Evolutionary conservation across 305 asterid species (phyloP).

Genomic region (Fraxinus albicans): DNA sequence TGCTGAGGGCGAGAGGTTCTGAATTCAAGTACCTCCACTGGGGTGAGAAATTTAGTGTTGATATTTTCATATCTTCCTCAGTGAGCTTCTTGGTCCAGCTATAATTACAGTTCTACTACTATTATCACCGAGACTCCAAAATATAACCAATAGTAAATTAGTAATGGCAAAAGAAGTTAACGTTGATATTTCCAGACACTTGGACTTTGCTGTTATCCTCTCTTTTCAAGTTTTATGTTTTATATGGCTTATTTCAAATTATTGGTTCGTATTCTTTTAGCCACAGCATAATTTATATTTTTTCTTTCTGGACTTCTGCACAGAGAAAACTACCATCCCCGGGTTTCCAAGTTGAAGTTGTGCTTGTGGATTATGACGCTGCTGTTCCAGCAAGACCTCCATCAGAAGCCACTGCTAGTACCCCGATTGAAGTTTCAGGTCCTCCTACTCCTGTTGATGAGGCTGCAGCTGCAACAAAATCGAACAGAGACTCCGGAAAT

Average conservation of each 20-base stretch:
- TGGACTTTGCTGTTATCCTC: background rate
- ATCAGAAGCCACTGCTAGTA: slow-evolving; percentile 38
- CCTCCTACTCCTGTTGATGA: slow-evolving; percentile 41
- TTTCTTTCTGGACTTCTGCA: slow-evolving; percentile 10
- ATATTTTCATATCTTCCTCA: background rate
- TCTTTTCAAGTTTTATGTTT: background rate
- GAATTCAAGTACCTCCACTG: background rate
- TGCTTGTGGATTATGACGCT: slow-evolving; percentile 70
- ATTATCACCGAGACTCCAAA: background rate
- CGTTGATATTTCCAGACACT: background rate
- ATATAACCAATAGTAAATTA: background rate
- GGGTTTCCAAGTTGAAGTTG: slow-evolving; percentile 91
- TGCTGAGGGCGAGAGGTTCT: background rate
- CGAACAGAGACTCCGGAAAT: slow-evolving; percentile 33
- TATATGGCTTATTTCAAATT: background rate
- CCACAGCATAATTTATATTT: background rate
- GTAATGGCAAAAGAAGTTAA: background rate
- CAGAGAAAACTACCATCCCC: slow-evolving; percentile 99
- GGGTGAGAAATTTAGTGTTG: background rate
- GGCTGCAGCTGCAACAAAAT: slow-evolving; percentile 31
- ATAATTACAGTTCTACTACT: background rate
- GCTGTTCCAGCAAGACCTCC: slow-evolving; percentile 43
- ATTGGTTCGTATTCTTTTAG: background rate
- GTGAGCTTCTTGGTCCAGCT: background rate
- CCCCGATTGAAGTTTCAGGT: slow-evolving; percentile 36